Base-by-base conservation (phyloP, 2,329 filamentous ascomycete species). In the Scedosporium dehoogii region DNA sequence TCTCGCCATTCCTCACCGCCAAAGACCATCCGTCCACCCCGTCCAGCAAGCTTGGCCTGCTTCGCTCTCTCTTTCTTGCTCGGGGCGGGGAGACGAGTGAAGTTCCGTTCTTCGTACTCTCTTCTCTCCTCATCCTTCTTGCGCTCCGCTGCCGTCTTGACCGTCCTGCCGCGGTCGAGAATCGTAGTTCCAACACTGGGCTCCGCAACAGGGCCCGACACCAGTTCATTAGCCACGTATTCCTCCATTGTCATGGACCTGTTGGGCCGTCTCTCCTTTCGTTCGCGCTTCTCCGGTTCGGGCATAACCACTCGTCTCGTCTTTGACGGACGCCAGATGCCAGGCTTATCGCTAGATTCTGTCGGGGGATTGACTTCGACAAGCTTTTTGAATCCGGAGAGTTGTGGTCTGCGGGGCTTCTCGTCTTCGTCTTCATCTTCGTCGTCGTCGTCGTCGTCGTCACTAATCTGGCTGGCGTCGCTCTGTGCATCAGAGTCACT, bases 151-250 rank as follows among this genome's bases (percentile, higher is more conserved):
- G 86, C 84, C 4, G 89, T 90, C 80, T 92, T 94, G 70, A 86
- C 85, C 72, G 85, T 85, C 66, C 93, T 85, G 41, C 94, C 94
- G 59, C 89, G 87, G 58, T 86, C 81, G 4, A 88, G 80, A 68
- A 97, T 96, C 18, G 90, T 96, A 63, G 90, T 94, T 64, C 94
- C 96, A 69, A 99, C 96, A 68, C 89, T 96, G 62, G 93, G 92
- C 72, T 96, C 85, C 1, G 92, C 90, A 63, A 91, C 75, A 1
- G 94, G 94, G 2, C 91, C 91, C 5, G 82, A 76, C 0, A 91
- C 92, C 64, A 97, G 81, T 74, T 99, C 94, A 18, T 89, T 86
- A 59, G 83, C 85, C 66, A 99, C 85, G 70, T 96, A 99, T 70
- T 97, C 93, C 71, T 97, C 92, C 71, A 99, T 86, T 0, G 92